Percentiles rank a stretch among this genome's conserved stretches.
phyloP scores from a whole-genome alignment of 768 basidiomycete genomes.

The Lanmaoa pseudosensibilis region DNA sequence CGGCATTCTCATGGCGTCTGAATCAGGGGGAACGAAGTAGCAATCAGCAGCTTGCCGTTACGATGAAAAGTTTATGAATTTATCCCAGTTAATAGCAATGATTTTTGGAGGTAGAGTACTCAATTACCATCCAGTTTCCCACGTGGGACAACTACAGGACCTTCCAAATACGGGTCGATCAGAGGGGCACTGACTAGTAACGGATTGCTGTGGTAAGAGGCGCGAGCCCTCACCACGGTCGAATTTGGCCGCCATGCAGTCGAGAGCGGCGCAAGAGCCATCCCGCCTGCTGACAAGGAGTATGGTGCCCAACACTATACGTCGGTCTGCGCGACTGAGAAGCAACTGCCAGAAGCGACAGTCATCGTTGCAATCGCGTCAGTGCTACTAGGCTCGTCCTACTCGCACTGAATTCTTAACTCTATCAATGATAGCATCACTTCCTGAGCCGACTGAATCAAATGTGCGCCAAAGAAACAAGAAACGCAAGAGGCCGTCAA shows the following conservation, averaged over 20 bases:
- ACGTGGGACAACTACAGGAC: constrained; percentile 29
- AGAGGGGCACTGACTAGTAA: not conserved
- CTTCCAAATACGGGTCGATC: constrained; percentile 30
- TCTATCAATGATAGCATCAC: constrained; percentile 8
- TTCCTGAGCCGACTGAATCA: not conserved
- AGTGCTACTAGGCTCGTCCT: constrained; percentile 8
- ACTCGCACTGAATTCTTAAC: not conserved
- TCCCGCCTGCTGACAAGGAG: constrained; percentile 27
- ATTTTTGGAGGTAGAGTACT: too few species aligned
- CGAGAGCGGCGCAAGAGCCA: constrained; percentile 9
- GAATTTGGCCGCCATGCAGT: constrained; percentile 16
- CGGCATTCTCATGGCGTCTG: constrained; percentile 1
- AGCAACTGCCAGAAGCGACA: not conserved
- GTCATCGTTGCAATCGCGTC: constrained; percentile 11
- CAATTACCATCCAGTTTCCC: constrained; percentile 12
- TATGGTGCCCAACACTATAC: constrained; percentile 13
- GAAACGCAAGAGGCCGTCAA: constrained; percentile 11
- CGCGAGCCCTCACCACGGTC: not conserved
- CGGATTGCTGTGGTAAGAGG: not conserved
- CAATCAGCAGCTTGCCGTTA: not conserved
- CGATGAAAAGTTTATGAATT: not conserved
- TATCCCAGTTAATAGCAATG: not conserved
- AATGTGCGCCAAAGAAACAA: not conserved
- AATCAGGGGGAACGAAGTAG: not conserved
- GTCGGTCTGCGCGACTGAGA: constrained; percentile 28